Conservation (phyloP, 768 basidiomycete species). For the Leccinellum albellum region DNA sequence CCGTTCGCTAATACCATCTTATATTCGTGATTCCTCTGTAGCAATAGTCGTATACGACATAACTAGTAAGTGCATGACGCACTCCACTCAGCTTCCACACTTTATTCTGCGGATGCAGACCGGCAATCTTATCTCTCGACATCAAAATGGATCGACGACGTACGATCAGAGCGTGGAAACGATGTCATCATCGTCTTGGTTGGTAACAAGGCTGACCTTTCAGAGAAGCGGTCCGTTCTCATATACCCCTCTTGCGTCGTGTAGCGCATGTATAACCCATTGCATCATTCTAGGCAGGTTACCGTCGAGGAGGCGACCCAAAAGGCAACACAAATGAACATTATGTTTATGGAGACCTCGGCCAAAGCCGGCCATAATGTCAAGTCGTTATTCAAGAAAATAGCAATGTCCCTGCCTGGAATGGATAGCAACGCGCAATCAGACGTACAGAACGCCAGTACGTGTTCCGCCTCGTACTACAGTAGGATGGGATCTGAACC, state of each 20-base stretch:
- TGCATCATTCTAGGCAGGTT: conserved; percentile 73
- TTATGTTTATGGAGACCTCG: conserved; percentile 99
- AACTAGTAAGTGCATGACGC: conserved; percentile 64
- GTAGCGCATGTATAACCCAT: conserved; percentile 4
- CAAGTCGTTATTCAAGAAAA: conserved; percentile 98
- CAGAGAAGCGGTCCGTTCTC: conserved; percentile 85
- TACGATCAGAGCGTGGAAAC: conserved; percentile 92
- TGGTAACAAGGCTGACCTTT: conserved; percentile 98
- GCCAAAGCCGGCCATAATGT: conserved; percentile 99
- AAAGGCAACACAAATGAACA: conserved; percentile 83
- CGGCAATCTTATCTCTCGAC: conserved; percentile 98
- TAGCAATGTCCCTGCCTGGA: conserved; percentile 95
- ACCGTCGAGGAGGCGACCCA: conserved; percentile 95
- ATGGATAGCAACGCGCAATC: conserved; percentile 80
- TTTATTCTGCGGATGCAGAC: conserved; percentile 45
- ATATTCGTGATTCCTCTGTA: conserved; percentile 97
- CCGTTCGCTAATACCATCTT: conserved; percentile 94
- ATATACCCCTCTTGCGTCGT: background rate
- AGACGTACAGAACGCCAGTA: conserved; percentile 52
- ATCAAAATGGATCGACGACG: conserved; percentile 99
- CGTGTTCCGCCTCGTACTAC: conserved; percentile 7
- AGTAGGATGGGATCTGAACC: conserved; percentile 4
- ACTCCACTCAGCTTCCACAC: conserved; percentile 1
- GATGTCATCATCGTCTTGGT: conserved; percentile 98
- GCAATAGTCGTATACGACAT: conserved; percentile 99